Percentiles rank a stretch among this genome's conserved stretches.
Evolutionary conservation across 129 eudicot genomes (phyloP).

Genomic region (Lactuca saligna): DNA sequence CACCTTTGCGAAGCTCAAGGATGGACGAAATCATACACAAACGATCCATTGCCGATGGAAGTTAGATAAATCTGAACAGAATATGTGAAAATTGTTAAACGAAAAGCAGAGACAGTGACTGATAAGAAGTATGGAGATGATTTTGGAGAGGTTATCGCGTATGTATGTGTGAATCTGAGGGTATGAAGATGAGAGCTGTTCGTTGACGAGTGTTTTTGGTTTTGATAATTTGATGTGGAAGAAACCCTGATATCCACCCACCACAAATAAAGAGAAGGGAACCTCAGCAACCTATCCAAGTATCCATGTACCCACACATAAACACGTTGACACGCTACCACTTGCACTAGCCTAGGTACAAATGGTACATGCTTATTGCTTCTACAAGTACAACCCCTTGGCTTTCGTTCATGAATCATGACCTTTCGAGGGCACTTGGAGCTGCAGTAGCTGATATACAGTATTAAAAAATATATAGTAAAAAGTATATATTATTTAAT

Average conservation of each 20-base stretch:
- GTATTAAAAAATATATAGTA: no score
- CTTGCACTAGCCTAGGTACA: background rate
- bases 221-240: background rate
- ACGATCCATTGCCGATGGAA: background rate
- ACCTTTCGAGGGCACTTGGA: background rate
- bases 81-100: background rate
- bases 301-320: slow-evolving; percentile 8
- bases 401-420: background rate
- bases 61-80: background rate
- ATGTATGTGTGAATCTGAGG: background rate
- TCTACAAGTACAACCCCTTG: background rate
- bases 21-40: slow-evolving; percentile 10
- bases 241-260: slow-evolving; percentile 7
- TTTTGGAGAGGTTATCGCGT: background rate
- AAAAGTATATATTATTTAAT: no score
- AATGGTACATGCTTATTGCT: no score
- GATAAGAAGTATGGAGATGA: background rate
- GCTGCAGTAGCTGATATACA: background rate
- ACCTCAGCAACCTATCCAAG: background rate
- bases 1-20: slow-evolving; percentile 2
- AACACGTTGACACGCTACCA: slow-evolving; percentile 13
- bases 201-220: slow-evolving; percentile 9
- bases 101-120: background rate
- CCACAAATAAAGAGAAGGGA: slow-evolving; percentile 1
- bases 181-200: background rate